Conservation (phyloP, 2,329 filamentous ascomycete genomes). For the Trichoderma harzianum region DNA sequence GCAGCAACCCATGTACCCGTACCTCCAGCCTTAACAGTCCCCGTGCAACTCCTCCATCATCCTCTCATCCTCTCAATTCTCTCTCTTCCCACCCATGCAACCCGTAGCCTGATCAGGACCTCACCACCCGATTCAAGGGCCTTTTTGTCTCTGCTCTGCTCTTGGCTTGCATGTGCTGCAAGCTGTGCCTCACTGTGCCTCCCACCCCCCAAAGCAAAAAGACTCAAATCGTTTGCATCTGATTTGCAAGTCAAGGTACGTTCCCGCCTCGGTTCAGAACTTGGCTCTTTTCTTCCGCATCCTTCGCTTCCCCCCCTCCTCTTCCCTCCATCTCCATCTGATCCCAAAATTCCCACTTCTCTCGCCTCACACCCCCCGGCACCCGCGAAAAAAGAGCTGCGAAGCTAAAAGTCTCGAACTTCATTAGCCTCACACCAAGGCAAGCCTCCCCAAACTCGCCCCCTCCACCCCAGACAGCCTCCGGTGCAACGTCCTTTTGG, state of each 20-base stretch:
- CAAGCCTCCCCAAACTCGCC: constrained; percentile 10
- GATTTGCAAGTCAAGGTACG: neutral
- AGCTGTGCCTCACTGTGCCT: neutral
- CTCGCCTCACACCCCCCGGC: constrained; percentile 6
- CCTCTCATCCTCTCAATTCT: neutral
- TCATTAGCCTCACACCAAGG: constrained; percentile 17
- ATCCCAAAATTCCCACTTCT: neutral
- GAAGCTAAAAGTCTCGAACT: constrained; percentile 18
- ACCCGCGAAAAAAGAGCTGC: constrained; percentile 9
- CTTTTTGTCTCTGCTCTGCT: neutral
- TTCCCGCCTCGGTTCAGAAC: constrained; percentile 1
- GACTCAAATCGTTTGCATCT: neutral
- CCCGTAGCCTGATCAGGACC: neutral
- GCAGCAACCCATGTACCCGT: neutral
- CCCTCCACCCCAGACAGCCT: constrained; percentile 14
- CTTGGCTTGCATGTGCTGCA: neutral
- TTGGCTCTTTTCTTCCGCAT: neutral
- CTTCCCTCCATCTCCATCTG: neutral
- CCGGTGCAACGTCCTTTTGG: constrained; percentile 18
- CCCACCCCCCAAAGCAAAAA: neutral
- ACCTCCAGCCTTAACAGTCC: neutral
- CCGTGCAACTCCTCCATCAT: neutral
- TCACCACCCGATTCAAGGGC: neutral
- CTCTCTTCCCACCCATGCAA: neutral
- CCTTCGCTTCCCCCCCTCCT: neutral